Evolutionary conservation across 352 stramenopile genomes (phyloP).

Genomic region (Pythium monospermum): DNA sequence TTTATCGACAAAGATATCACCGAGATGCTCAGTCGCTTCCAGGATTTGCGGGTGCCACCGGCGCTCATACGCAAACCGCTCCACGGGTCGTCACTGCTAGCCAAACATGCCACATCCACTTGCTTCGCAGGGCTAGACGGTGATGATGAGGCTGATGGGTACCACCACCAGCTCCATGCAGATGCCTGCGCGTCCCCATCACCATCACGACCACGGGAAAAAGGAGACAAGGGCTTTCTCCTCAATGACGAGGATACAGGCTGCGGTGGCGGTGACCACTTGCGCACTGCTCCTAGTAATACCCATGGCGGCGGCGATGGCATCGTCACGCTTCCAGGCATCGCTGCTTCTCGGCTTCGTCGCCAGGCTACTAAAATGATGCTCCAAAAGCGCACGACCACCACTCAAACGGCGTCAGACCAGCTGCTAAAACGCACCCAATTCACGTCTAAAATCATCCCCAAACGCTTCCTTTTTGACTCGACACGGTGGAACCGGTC

Average conservation of each 20-base stretch:
- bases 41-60: neutral
- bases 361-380: constrained; percentile 21
- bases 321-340: constrained; percentile 17
- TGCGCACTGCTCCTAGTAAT: too few relatives aligned
- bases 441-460: constrained; percentile 22
- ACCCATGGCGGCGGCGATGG: constrained; percentile 12
- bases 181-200: too few relatives aligned
- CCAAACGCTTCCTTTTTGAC: constrained; percentile 51
- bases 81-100: constrained; percentile 11
- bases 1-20: constrained; percentile 13
- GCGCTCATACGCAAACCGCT: constrained; percentile 12
- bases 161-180: too few relatives aligned
- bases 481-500: constrained; percentile 28
- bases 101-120: constrained; percentile 17
- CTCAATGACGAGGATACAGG: neutral
- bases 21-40: constrained; percentile 13
- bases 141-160: constrained; percentile 4
- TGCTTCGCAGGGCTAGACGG: constrained; percentile 18
- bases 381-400: constrained; percentile 8
- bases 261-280: neutral
- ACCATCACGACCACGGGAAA: too few relatives aligned
- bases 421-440: constrained; percentile 15
- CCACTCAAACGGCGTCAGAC: neutral
- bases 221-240: neutral
- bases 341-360: constrained; percentile 10